phyloP scores from a whole-genome alignment of 192 early-diverging fungal genomes.

The Linnemannia schmuckeri region DNA sequence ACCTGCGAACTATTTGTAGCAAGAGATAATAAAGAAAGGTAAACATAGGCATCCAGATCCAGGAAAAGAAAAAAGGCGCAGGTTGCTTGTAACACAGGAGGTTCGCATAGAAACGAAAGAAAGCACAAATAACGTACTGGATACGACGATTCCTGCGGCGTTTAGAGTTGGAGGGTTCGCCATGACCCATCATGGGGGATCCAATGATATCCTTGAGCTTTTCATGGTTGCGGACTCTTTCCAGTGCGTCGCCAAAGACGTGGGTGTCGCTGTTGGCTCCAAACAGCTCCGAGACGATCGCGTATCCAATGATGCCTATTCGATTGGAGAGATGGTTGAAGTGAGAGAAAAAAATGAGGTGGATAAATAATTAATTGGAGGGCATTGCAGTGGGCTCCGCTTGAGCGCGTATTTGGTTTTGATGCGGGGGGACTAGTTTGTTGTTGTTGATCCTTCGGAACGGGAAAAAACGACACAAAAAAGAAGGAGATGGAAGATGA shows the following conservation, averaged over 20 bases:
- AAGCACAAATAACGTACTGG: constrained; percentile 15
- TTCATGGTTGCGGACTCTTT: constrained; percentile 59
- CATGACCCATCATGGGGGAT: constrained; percentile 48
- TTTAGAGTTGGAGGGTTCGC: constrained; percentile 45
- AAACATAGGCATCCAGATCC: not conserved
- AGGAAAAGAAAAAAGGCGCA: not conserved
- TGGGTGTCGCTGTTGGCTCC: constrained; percentile 63
- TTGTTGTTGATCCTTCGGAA: not conserved
- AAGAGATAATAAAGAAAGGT: not conserved
- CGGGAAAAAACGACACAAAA: not conserved
- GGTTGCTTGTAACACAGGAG: not conserved
- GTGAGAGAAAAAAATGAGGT: not conserved
- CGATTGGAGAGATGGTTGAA: not conserved
- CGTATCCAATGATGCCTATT: constrained; percentile 58
- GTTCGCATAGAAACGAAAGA: not conserved
- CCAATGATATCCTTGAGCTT: constrained; percentile 52
- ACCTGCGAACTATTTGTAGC: constrained; percentile 57
- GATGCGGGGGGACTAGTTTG: not conserved
- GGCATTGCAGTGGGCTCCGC: not conserved
- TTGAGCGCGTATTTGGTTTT: not conserved
- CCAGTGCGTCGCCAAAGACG: constrained; percentile 67
- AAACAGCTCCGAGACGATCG: constrained; percentile 61
- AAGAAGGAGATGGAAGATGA: not conserved
- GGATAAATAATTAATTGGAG: constrained; percentile 8
- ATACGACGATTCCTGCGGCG: constrained; percentile 44